A percentile compares a stretch with the other conserved stretches of the same genome.
These are phyloP conservation scores for Mycena galericulata DNA, from an alignment of 768 basidiomycete genomes.

Conservation along the genomic window DNA sequence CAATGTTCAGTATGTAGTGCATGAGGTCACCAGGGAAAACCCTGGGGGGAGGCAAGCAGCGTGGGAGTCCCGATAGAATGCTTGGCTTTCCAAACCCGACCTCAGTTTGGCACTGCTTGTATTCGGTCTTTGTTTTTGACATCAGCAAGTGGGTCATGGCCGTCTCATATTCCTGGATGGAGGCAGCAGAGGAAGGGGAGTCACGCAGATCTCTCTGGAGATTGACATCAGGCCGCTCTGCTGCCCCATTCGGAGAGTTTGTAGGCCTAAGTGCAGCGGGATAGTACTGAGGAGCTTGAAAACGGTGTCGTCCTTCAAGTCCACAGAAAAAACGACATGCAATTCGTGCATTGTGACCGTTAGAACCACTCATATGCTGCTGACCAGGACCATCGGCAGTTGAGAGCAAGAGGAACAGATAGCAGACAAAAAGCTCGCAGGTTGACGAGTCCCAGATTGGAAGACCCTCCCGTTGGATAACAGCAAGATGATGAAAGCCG, in stretches of 20 bases:
- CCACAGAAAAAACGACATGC: constrained; percentile 42
- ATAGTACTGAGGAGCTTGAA: constrained; percentile 35
- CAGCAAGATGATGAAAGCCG: constrained; percentile 48
- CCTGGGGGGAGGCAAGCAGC: background rate
- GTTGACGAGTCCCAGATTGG: constrained; percentile 37
- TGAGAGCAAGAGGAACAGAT: constrained; percentile 15
- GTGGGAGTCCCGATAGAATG: background rate
- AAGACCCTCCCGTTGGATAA: constrained; percentile 41
- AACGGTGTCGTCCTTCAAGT: constrained; percentile 35
- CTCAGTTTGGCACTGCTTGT: constrained; percentile 3
- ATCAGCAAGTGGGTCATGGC: background rate
- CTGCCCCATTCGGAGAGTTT: constrained; percentile 1
- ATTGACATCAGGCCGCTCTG: background rate
- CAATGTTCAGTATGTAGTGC: constrained; percentile 9
- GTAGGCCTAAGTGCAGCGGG: constrained; percentile 36
- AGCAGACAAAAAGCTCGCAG: background rate
- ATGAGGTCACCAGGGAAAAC: constrained; percentile 8
- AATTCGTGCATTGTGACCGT: constrained; percentile 38
- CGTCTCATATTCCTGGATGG: background rate
- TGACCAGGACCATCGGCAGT: too few relatives aligned
- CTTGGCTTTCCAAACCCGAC: constrained; percentile 6
- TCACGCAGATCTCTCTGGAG: background rate
- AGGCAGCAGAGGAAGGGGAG: background rate
- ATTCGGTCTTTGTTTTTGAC: background rate
- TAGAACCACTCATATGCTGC: constrained; percentile 41